A percentile compares a stretch with the other conserved stretches of the same genome.
Conservation (phyloP, 2,329 filamentous ascomycete species). For the Plectosphaerella plurivora region DNA sequence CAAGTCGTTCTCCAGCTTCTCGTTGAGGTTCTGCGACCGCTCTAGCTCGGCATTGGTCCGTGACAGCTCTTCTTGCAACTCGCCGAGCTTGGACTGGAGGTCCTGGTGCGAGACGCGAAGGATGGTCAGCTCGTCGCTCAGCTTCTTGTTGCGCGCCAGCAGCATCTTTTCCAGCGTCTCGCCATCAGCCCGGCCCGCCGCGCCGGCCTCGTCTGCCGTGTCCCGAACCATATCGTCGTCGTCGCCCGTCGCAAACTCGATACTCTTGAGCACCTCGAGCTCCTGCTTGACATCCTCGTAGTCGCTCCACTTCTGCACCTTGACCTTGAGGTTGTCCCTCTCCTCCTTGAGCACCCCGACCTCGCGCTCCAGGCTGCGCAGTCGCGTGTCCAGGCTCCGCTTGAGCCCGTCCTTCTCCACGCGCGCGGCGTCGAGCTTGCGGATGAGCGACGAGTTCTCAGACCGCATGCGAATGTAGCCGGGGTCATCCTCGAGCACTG, state of each 20-base stretch:
- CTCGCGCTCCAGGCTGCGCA: conserved; percentile 78
- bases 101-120: conserved; percentile 93
- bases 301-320: conserved; percentile 84
- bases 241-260: conserved; percentile 90
- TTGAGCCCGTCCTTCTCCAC: conserved; percentile 81
- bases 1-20: conserved; percentile 88
- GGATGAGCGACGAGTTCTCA: conserved; percentile 87
- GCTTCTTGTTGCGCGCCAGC: conserved; percentile 90
- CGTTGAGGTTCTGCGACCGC: conserved; percentile 76
- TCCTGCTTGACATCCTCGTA: conserved; percentile 97
- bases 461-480: conserved; percentile 81
- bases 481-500: conserved; percentile 80
- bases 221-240: conserved; percentile 56
- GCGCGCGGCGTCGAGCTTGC: conserved; percentile 78
- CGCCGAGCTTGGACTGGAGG: conserved; percentile 73
- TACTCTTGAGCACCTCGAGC: conserved; percentile 93
- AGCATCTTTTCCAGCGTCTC: conserved; percentile 89
- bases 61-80: conserved; percentile 78
- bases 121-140: conserved; percentile 88
- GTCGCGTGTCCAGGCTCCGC: conserved; percentile 68
- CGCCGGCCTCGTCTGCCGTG: conserved; percentile 38
- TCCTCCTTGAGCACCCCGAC: conserved; percentile 71
- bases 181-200: conserved; percentile 54
- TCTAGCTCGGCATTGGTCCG: conserved; percentile 82
- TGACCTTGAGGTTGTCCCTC: conserved; percentile 71